Conservation (phyloP, 78 protist genomes). For the Protostelium mycophagum region DNA sequence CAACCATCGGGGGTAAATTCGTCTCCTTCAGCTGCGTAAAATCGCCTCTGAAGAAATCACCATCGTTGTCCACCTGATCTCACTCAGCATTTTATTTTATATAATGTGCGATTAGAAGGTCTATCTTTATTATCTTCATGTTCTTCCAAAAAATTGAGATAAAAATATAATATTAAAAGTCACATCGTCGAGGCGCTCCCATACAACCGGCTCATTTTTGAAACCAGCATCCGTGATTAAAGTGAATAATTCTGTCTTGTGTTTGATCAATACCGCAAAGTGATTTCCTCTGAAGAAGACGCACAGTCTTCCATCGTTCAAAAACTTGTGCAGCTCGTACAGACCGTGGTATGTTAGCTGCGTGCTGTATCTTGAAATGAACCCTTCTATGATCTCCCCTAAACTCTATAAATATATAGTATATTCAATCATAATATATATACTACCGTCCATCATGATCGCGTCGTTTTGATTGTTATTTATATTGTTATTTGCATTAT, state of each 20-base stretch:
- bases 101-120: too few species aligned
- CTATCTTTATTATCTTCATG: too few species aligned
- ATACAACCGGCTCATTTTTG: conserved; percentile 36
- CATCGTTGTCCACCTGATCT: not conserved
- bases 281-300: conserved; percentile 72
- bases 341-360: conserved; percentile 59
- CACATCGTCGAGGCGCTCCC: conserved; percentile 51
- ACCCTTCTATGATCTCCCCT: not conserved
- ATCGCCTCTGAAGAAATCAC: not conserved
- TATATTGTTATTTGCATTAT: too few species aligned
- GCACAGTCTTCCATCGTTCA: conserved; percentile 24
- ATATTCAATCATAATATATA: too few species aligned
- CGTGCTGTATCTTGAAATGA: not conserved
- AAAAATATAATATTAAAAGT: too few species aligned
- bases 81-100: not conserved
- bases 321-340: conserved; percentile 29
- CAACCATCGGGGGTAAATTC: not conserved
- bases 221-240: conserved; percentile 64
- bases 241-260: conserved; percentile 15
- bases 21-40: not conserved
- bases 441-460: too few species aligned
- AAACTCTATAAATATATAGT: too few species aligned
- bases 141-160: too few species aligned
- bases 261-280: conserved; percentile 48
- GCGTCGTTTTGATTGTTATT: too few species aligned